Base-by-base conservation (phyloP, 1,139 yeast genomes). In the Saccharomyces hybrid region DNA sequence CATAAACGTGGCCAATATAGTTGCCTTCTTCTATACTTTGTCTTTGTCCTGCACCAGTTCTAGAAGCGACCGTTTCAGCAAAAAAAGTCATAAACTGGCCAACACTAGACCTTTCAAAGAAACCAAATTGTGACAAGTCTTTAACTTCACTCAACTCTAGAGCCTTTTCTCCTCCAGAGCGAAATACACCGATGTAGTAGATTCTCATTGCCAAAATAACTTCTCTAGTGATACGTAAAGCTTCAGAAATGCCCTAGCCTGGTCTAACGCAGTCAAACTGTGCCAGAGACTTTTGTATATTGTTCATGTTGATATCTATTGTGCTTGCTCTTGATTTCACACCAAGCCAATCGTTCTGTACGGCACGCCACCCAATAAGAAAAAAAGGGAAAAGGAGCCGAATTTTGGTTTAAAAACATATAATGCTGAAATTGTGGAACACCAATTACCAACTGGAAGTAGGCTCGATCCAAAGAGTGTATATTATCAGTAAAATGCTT, bases 11-110 rank as follows among this genome's bases (percentile, higher is more conserved):
- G 7, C 96, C 98, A 23, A 88, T 80, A 69, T 91, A 91, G 69
- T 74, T 74, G 51, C 95, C 95, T 71, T 93, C 97, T 70, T 93
- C 97, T 53, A 93, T 88, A 68, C 91, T 82, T 73, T 93, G 99
- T 72, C 99, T 84, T 72, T 89, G 95, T 46, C 96, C 96, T 2
- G 91, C 78, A 44, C 78, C 74, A 1, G 99, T 95, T 73, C 99
- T 83, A 61, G 84, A 85, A 9, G 96, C 84, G 26, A 93, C 93
- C 5, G 99, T 93, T 65, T 84, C 88, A 25, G 96, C 81, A 72
- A 93, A 91, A 71, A 95, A 95, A 3, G 95, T 82, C 96, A 93
- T 88, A 73, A 93, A 93, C 72, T 93, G 97, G 5, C 84, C 80
- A 29, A 85, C 90, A 48, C 79, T 81, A 56, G 78, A 74, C 62